Percentiles rank a stretch among this genome's conserved stretches.
These are phyloP conservation scores for Nepenthes gracilis DNA, from an alignment of 148 eudicot species.

Conservation along the genomic window DNA sequence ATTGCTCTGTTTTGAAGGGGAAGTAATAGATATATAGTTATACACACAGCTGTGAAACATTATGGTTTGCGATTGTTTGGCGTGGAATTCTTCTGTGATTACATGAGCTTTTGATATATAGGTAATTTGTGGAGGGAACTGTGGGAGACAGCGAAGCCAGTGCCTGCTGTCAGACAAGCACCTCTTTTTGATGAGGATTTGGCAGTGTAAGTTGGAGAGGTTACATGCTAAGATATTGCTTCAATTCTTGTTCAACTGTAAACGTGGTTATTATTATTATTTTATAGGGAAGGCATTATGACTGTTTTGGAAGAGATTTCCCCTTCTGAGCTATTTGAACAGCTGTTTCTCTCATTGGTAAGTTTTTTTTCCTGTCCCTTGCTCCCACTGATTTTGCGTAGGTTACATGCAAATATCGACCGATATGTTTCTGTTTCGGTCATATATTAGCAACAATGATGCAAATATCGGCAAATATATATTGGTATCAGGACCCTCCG, in stretches of 20 bases:
- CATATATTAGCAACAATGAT: background rate
- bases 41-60: too few species aligned
- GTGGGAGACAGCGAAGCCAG: slow-evolving; percentile 89
- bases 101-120: slow-evolving; percentile 14
- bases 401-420: background rate
- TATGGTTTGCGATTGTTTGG: background rate
- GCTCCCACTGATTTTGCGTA: background rate
- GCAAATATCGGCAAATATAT: too few species aligned
- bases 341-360: slow-evolving; percentile 74
- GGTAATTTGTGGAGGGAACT: slow-evolving; percentile 98
- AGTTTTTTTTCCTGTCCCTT: slow-evolving; percentile 13
- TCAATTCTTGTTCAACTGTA: background rate
- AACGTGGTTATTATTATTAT: slow-evolving; percentile 4
- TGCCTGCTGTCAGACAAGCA: slow-evolving; percentile 87
- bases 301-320: slow-evolving; percentile 48
- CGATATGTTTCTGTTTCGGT: background rate
- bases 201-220: slow-evolving; percentile 54
- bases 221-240: slow-evolving; percentile 2
- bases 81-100: background rate
- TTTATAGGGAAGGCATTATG: slow-evolving; percentile 76
- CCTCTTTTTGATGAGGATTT: slow-evolving; percentile 92
- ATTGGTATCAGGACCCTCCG: too few species aligned
- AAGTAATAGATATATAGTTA: too few species aligned
- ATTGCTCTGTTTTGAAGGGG: too few species aligned
- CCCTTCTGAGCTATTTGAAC: slow-evolving; percentile 70